Base-by-base conservation (phyloP, 768 basidiomycete species). In the Russula dissimulans region DNA sequence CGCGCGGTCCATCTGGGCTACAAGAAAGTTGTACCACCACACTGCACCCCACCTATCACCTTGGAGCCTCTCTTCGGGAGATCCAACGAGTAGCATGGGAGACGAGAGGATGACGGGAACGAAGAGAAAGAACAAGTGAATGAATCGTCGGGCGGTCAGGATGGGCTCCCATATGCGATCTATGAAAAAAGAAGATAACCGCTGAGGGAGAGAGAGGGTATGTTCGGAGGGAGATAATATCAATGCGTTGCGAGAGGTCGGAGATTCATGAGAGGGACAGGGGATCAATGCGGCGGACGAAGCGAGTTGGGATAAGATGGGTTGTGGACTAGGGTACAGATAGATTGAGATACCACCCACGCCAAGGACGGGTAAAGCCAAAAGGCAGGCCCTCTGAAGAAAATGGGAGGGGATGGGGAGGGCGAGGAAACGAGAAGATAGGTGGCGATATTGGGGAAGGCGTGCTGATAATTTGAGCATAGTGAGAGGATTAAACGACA, bases 11-110 rank as follows among this genome's bases (percentile, higher is more conserved):
- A 99, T 98, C 71, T 86, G 87, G 46, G 73, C 75, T 7, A 93
- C 91, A 15, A 99, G 76, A 54, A 91, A 80, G n/a, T 79, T 81
- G 70, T 97, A 98, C 97, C 97, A 99, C 95, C 93, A 97, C 3
- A 94, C 79, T 1, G 92, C 93, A 41, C 93, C 93, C 91, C 91
- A 93, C 67, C 83, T 80, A 64, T 95, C 92, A 15, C 89, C 87
- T 12, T 79, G 80, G 47, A 83, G 75, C 50, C 74, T 72, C 46
- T 75, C 75, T 56, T 82, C 78, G 18, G 79, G 80, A 38, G 72
- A 76, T 18, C 85, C 89, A 9, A 86, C 74, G 29, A 95, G 76
- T 18, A 98, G 76, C 84, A 97, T 89, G 0, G 95, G 95, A 52
- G 84, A 80, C 3, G 84, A 77, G 49, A 95, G 47, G 54, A 99